Evolutionary conservation across 1,139 yeast species (phyloP).

Genomic region (Sugiyamaella novakii): DNA sequence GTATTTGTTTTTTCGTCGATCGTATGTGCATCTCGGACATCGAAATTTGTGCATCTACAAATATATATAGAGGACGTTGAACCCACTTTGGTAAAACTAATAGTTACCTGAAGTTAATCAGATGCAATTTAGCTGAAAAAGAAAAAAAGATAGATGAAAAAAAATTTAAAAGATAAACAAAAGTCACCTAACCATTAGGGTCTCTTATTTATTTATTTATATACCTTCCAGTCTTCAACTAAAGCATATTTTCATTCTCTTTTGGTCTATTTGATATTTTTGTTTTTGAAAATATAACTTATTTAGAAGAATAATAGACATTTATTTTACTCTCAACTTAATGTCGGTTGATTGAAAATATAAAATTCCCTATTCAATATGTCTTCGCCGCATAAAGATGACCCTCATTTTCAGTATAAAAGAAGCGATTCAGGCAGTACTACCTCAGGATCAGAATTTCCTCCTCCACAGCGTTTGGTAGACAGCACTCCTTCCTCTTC

Average conservation of each 20-base stretch:
- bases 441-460: conserved; percentile 13
- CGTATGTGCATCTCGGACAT: conserved; percentile 9
- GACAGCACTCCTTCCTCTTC: not conserved
- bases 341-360: not conserved
- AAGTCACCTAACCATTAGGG: too few species aligned
- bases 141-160: too few species aligned
- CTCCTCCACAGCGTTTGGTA: conserved; percentile 23
- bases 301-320: not conserved
- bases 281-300: not conserved
- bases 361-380: not conserved
- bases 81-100: too few species aligned
- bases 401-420: conserved; percentile 23
- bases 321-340: too few species aligned
- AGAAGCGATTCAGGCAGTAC: conserved; percentile 11
- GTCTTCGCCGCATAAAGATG: conserved; percentile 12
- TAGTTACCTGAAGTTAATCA: too few species aligned
- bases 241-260: too few species aligned
- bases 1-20: not conserved
- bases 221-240: too few species aligned
- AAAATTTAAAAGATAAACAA: too few species aligned
- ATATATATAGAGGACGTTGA: not conserved
- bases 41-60: conserved; percentile 4
- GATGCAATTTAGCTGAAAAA: too few species aligned
- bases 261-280: too few species aligned
- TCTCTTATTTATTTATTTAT: too few species aligned